phyloP scores from a whole-genome alignment of 2,329 filamentous ascomycete species.

The Diaporthe citri region DNA sequence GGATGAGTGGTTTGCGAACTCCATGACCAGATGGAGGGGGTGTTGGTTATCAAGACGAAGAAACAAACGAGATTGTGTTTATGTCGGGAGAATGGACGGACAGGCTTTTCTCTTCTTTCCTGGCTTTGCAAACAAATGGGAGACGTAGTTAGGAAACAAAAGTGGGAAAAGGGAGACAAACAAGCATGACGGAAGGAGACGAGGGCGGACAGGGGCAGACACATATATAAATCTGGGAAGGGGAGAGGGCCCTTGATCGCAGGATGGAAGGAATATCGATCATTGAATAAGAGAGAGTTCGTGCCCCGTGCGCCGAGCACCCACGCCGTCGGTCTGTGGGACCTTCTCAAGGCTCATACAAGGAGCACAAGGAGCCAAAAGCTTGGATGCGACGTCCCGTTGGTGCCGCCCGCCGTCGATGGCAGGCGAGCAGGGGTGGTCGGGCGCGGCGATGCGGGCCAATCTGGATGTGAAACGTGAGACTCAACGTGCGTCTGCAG shows the following conservation, averaged over 20 bases:
- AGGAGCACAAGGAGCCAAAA: conserved; percentile 5
- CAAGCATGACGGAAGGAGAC: neutral
- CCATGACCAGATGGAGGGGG: conserved; percentile 32
- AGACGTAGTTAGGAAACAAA: conserved; percentile 8
- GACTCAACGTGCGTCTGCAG: conserved; percentile 29
- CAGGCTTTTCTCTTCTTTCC: neutral
- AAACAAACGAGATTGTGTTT: neutral
- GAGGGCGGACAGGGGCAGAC: conserved; percentile 17
- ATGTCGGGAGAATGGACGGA: neutral
- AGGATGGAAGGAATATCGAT: conserved; percentile 29
- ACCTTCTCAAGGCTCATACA: conserved; percentile 12
- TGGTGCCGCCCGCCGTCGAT: conserved; percentile 29
- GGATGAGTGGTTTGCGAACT: conserved; percentile 35
- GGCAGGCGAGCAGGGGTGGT: conserved; percentile 34
- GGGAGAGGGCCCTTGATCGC: neutral
- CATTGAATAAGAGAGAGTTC: neutral
- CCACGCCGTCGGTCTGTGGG: conserved; percentile 20
- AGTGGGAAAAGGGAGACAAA: neutral
- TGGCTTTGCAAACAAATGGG: conserved; percentile 1
- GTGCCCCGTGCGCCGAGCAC: conserved; percentile 15
- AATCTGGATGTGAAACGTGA: conserved; percentile 34
- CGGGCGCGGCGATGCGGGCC: conserved; percentile 34
- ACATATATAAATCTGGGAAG: conserved; percentile 13
- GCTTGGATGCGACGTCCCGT: conserved; percentile 33
- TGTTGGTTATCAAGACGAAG: neutral